A percentile compares a stretch with the other conserved stretches of the same genome.
Evolutionary conservation across 495 filamentous ascomycete genomes (phyloP).

Genomic region (Jackrogersella minutella): DNA sequence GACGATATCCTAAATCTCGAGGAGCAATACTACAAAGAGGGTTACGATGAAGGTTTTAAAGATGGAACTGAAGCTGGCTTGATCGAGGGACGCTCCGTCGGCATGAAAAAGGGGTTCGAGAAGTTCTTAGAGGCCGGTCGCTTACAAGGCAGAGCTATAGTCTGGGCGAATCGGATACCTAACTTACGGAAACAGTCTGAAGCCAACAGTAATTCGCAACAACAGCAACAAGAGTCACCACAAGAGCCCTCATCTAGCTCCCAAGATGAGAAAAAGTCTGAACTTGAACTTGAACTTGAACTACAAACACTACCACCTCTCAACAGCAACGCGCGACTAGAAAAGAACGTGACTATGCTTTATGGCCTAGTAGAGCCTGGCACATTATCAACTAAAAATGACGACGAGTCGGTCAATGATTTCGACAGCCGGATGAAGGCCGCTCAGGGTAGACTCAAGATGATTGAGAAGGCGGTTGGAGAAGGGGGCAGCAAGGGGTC

Average conservation of each 20-base stretch:
- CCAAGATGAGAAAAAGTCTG: not conserved
- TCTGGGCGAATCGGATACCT: slow-evolving; percentile 72
- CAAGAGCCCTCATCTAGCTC: not conserved
- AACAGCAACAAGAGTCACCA: slow-evolving; percentile 25
- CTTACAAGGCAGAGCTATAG: slow-evolving; percentile 79
- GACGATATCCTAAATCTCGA: slow-evolving; percentile 80
- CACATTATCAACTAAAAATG: slow-evolving; percentile 79
- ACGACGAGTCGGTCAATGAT: slow-evolving; percentile 82
- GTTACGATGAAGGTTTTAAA: slow-evolving; percentile 73
- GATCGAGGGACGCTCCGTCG: slow-evolving; percentile 87
- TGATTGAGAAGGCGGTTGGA: slow-evolving; percentile 77
- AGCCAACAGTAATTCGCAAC: slow-evolving; percentile 22
- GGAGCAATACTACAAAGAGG: slow-evolving; percentile 85
- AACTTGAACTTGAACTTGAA: not conserved
- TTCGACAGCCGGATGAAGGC: slow-evolving; percentile 85
- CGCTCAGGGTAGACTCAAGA: slow-evolving; percentile 78
- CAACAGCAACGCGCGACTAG: slow-evolving; percentile 67
- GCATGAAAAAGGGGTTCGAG: slow-evolving; percentile 91
- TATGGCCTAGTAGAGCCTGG: slow-evolving; percentile 79
- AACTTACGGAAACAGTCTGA: slow-evolving; percentile 20
- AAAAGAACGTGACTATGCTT: slow-evolving; percentile 74
- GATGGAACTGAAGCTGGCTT: slow-evolving; percentile 85
- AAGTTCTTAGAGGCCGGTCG: slow-evolving; percentile 83
- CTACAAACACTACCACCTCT: slow-evolving; percentile 53
- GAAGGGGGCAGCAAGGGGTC: slow-evolving; percentile 50